phyloP scores from a whole-genome alignment of 257 asterid species.

The Paraleonurus japonicus region DNA sequence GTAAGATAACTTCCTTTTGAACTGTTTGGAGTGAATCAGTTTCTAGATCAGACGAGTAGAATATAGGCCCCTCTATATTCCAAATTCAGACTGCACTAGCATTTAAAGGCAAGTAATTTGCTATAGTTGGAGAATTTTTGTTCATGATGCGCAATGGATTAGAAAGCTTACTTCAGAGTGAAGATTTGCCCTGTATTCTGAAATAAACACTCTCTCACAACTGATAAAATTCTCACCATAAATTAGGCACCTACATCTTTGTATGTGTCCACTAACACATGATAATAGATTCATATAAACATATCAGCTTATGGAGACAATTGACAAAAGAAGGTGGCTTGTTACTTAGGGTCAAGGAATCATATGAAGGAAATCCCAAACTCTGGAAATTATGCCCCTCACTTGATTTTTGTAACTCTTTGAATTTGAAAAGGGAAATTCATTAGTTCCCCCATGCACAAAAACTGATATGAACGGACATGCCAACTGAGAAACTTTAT shows the following conservation, averaged over 20 bases:
- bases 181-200: neutral
- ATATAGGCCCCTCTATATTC: neutral
- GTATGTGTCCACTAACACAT: neutral
- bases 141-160: neutral
- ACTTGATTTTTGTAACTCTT: neutral
- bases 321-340: neutral
- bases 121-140: neutral
- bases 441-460: neutral
- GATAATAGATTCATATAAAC: neutral
- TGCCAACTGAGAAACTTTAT: neutral
- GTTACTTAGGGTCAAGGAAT: neutral
- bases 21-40: neutral
- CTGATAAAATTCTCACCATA: neutral
- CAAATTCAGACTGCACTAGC: neutral
- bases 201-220: neutral
- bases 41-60: neutral
- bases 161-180: neutral
- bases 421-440: neutral
- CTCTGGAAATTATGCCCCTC: neutral
- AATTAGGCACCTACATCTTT: neutral
- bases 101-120: slow-evolving; percentile 2
- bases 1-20: neutral
- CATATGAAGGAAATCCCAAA: neutral
- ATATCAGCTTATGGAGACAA: slow-evolving; percentile 4
- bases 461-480: neutral